Evolutionary conservation across 2,329 filamentous ascomycete genomes (phyloP), one percentile per base, ranked within the genome.

Genomic region (Raffaelea deltoideospora): DNA sequence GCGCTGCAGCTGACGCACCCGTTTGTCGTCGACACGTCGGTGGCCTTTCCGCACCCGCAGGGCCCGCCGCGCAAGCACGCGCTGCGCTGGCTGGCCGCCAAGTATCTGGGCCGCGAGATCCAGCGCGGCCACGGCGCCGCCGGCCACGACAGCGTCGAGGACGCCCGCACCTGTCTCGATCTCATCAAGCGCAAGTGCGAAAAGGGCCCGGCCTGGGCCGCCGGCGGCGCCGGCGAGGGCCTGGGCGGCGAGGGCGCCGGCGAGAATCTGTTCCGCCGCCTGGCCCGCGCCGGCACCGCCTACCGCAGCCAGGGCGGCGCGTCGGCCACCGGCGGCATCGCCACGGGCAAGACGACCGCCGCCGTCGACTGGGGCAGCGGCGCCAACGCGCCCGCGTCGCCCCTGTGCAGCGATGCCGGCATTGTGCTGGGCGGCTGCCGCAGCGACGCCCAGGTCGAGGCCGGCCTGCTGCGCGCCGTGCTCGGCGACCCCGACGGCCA

Each of bases 131-230:
- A 66, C 44, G 80, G 79, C 35, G 64, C 64, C 14, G 53, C 53
- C 14, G 90, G 90, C 14, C 90, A 98, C 53, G 79, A 96, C 64
- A 90, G 83, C 40, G 70, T 94, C 43, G 90, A 98, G 56, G 90
- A 98, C 54, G 86, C 90, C 13, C 77, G 71, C 45, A 86, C 90
- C 3, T 92, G 86, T 45, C 75, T 98, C 13, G 87, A 96, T 49
- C 76, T 98, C 2, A 76, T 96, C 33, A 93, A 90, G 57, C 79
- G 88, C 52, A 98, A 98, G 56, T 95, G 88, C 54, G 87, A 96
- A 55, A 90, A 83, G 57, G 90, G 90, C 29, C 82, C 81, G 45
- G 59, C 65, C 19, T 98, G 87, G 83, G 90, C 85, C 26, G 79
- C 79, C 0, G 35, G 40, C 13, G 14, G 18, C 28, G 38, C n/a